These are phyloP conservation scores for Moesziomyces sp. DNA, from an alignment of 1,284 basidiomycete species.

Conservation along the genomic window DNA sequence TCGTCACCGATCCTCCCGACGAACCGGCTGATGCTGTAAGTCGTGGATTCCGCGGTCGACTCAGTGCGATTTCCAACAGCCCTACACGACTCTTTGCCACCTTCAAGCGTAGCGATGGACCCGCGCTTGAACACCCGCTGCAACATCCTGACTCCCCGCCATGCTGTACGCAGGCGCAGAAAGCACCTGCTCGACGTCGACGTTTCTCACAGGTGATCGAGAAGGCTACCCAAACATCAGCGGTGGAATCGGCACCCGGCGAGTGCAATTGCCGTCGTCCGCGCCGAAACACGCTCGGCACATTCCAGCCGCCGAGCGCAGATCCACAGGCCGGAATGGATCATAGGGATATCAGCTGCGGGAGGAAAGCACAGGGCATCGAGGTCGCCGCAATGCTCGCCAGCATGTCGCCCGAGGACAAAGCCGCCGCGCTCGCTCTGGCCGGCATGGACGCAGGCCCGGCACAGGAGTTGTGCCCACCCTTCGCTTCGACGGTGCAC, in stretches of 20 bases:
- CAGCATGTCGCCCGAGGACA: constrained; percentile 38
- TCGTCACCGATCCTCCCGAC: constrained; percentile 1
- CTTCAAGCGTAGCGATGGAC: constrained; percentile 10
- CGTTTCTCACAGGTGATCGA: constrained; percentile 13
- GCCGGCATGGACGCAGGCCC: constrained; percentile 25
- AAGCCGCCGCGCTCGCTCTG: constrained; percentile 14
- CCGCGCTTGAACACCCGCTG: constrained; percentile 10
- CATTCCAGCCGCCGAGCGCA: too few relatives aligned
- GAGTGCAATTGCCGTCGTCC: too few relatives aligned
- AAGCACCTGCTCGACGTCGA: background rate
- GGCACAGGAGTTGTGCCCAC: background rate
- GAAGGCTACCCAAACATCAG: too few relatives aligned
- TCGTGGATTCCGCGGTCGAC: background rate
- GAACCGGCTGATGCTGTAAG: background rate
- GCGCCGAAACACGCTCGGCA: too few relatives aligned
- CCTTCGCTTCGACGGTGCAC: background rate
- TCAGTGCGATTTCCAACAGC: constrained; percentile 7
- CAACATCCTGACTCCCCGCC: background rate
- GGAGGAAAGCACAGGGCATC: background rate
- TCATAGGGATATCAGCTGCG: too few relatives aligned
- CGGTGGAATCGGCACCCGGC: too few relatives aligned
- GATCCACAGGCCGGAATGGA: too few relatives aligned
- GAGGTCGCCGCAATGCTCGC: constrained; percentile 29
- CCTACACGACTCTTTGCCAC: constrained; percentile 6
- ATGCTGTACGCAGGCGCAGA: too few relatives aligned